Percentiles rank a stretch among this genome's conserved stretches.
phyloP scores from a whole-genome alignment of 176 grass and related monocot genomes.

The Musa troglodytarum region DNA sequence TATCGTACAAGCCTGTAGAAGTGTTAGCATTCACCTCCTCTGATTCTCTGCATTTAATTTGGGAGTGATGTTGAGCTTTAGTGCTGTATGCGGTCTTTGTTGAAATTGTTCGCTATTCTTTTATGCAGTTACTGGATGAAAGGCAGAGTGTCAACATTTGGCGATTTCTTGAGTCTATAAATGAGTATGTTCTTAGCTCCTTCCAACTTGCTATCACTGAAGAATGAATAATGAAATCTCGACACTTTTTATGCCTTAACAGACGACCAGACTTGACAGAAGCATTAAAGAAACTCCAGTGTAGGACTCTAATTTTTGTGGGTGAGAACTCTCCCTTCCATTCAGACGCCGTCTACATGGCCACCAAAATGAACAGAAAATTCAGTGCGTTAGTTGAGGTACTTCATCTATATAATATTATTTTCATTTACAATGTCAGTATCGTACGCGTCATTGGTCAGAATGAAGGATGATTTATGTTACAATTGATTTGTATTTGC shows the following conservation, averaged over 20 bases:
- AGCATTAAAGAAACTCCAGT: constrained; percentile 69
- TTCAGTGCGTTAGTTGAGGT: constrained; percentile 90
- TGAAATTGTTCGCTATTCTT: constrained; percentile 4
- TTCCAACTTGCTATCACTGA: constrained; percentile 6
- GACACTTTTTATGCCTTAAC: constrained; percentile 6
- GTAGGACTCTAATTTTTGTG: constrained; percentile 82
- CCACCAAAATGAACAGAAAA: constrained; percentile 61
- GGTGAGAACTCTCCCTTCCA: constrained; percentile 82
- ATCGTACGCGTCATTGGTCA: neutral
- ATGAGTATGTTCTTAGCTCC: constrained; percentile 35
- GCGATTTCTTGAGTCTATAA: constrained; percentile 79
- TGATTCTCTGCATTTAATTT: constrained; percentile 11
- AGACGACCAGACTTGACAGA: constrained; percentile 78
- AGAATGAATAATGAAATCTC: constrained; percentile 1
- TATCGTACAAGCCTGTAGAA: constrained; percentile 93
- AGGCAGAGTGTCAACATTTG: constrained; percentile 72
- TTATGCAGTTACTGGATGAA: constrained; percentile 78
- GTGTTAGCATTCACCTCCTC: constrained; percentile 42
- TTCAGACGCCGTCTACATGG: constrained; percentile 66
- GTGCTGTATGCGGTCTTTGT: neutral
- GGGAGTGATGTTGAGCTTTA: neutral
- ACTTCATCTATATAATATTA: constrained; percentile 6
- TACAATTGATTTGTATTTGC: neutral
- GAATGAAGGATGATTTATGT: neutral
- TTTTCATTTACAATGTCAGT: neutral